Evolutionary conservation across 2,329 filamentous ascomycete species (phyloP).

Genomic region (Penicillium sp.): DNA sequence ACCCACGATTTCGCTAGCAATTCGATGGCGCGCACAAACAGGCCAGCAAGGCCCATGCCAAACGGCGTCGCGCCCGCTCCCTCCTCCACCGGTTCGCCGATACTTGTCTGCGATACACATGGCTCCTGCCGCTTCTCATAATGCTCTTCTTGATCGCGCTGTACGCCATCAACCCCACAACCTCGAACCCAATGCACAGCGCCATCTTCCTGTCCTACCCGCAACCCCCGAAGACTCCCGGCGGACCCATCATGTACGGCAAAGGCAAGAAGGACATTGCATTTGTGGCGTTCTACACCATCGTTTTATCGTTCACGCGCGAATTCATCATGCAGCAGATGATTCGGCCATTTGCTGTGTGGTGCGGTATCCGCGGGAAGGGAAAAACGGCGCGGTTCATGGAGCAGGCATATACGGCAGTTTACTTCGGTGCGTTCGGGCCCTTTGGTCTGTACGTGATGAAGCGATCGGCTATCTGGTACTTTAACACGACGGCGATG

Average conservation of each 20-base stretch:
- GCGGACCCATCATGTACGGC: constrained; percentile 68
- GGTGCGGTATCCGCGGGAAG: constrained; percentile 66
- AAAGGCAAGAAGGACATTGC: constrained; percentile 85
- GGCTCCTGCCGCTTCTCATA: constrained; percentile 68
- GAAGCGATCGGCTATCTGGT: constrained; percentile 88
- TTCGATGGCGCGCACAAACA: constrained; percentile 32
- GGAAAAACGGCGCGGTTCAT: constrained; percentile 88
- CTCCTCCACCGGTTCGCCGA: constrained; percentile 46
- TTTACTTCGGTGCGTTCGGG: constrained; percentile 83
- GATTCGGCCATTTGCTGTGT: constrained; percentile 71
- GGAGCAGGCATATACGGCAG: constrained; percentile 91
- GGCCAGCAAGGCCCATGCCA: constrained; percentile 38
- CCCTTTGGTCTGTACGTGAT: constrained; percentile 88
- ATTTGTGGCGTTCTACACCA: constrained; percentile 84
- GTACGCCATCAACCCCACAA: constrained; percentile 73
- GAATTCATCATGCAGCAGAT: constrained; percentile 95
- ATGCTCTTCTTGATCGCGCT: constrained; percentile 62
- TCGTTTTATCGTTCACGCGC: constrained; percentile 88
- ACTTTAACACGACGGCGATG: constrained; percentile 89
- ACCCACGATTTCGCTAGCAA: constrained; percentile 12
- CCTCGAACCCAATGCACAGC: constrained; percentile 73
- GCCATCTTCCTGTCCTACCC: constrained; percentile 91
- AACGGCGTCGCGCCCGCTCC: constrained; percentile 47
- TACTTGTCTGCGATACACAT: constrained; percentile 54
- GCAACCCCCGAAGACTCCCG: constrained; percentile 56